These are phyloP conservation scores for Phytopythium aichiense DNA, from an alignment of 352 stramenopile genomes.

Conservation along the genomic window DNA sequence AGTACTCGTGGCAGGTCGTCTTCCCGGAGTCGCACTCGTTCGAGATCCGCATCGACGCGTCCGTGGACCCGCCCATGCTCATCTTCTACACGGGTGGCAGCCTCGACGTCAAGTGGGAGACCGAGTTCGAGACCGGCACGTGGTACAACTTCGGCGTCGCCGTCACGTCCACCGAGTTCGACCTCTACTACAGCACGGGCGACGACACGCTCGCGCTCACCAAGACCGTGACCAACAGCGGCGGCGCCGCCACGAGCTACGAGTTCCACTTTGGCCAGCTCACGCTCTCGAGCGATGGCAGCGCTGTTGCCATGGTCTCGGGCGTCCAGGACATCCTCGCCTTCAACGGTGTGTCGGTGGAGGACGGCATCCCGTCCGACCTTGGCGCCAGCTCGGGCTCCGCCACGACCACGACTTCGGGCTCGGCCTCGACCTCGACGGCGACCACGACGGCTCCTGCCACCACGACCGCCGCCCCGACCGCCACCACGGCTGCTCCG, in stretches of 20 bases:
- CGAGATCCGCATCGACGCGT: conserved; percentile 57
- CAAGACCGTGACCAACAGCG: conserved; percentile 28
- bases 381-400: conserved; percentile 13
- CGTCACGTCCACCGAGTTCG: conserved; percentile 29
- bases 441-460: conserved; percentile 5
- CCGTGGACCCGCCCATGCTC: conserved; percentile 40
- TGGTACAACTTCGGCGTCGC: conserved; percentile 74
- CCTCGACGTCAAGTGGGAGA: conserved; percentile 46
- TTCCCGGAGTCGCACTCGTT: conserved; percentile 63
- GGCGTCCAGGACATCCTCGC: conserved; percentile 49
- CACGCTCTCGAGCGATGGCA: conserved; percentile 61
- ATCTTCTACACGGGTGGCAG: conserved; percentile 47
- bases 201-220: conserved; percentile 33
- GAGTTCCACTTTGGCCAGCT: conserved; percentile 69
- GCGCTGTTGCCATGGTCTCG: conserved; percentile 35
- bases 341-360: conserved; percentile 64
- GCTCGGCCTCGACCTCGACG: not conserved
- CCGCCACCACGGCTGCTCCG: conserved; percentile 12
- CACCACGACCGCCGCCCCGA: conserved; percentile 9
- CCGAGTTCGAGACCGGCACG: conserved; percentile 41
- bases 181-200: conserved; percentile 53
- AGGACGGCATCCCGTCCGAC: conserved; percentile 34
- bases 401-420: conserved; percentile 12
- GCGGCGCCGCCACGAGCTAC: conserved; percentile 26
- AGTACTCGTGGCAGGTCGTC: conserved; percentile 50